These are phyloP conservation scores for Rhodosporidiobolus sp. DNA, from an alignment of 768 basidiomycete species.

Conservation along the genomic window DNA sequence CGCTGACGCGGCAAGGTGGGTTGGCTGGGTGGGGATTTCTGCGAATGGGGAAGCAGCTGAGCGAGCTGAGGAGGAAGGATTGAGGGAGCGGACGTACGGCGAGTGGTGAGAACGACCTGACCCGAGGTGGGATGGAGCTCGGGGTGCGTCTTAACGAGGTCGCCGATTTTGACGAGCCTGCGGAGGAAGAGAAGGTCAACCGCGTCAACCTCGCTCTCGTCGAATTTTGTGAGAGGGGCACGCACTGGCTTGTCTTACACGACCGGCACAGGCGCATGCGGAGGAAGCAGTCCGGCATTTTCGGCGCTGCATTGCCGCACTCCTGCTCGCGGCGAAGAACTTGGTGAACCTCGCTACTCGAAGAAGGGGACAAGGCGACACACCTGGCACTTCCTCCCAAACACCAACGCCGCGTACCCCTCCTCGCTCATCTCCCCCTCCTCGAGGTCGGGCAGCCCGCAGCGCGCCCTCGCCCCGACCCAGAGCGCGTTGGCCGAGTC, in stretches of 20 bases:
- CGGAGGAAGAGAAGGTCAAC: no score
- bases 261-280: slow-evolving; percentile 10
- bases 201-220: no score
- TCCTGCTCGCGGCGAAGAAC: not conserved
- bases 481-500: not conserved
- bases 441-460: not conserved
- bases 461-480: not conserved
- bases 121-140: not conserved
- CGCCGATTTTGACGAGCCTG: slow-evolving; percentile 14
- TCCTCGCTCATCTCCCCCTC: not conserved
- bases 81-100: not conserved
- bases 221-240: not conserved
- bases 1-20: not conserved
- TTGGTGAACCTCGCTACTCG: no score
- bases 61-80: not conserved
- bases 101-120: not conserved
- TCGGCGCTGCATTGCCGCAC: not conserved
- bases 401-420: not conserved
- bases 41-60: not conserved
- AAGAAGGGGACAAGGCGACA: not conserved
- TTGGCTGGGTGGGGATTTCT: not conserved
- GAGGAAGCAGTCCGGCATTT: slow-evolving; percentile 4
- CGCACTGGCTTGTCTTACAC: not conserved
- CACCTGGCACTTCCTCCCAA: not conserved
- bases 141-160: not conserved